A percentile compares a stretch with the other conserved stretches of the same genome.
Evolutionary conservation across 352 stramenopile genomes (phyloP).

Genomic region (Blastocystis sp.): DNA sequence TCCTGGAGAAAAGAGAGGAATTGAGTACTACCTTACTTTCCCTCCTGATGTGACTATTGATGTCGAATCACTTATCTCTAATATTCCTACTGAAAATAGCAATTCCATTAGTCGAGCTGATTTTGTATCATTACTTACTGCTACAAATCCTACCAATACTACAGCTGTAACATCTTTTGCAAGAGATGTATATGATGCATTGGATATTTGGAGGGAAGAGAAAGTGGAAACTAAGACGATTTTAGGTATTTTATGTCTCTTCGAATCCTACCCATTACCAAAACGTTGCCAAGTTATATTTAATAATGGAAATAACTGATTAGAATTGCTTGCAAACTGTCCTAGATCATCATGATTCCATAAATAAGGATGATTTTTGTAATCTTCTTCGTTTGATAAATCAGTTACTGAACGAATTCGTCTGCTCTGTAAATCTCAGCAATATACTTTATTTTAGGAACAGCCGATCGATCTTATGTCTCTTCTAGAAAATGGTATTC

Average conservation of each 20-base stretch:
- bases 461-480: not conserved
- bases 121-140: not conserved
- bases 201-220: not conserved
- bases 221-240: not conserved
- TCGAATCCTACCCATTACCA: not conserved
- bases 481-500: not conserved
- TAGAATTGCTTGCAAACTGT: not conserved
- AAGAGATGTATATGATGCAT: not conserved
- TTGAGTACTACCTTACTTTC: not conserved
- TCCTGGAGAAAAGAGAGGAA: not conserved
- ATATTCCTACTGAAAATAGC: not conserved
- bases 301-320: not conserved
- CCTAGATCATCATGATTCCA: not conserved
- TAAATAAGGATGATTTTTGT: not conserved
- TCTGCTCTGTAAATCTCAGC: not conserved
- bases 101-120: not conserved
- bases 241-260: not conserved
- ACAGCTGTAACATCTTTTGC: not conserved
- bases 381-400: not conserved
- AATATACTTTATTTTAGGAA: not conserved
- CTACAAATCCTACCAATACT: not conserved
- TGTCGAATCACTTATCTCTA: not conserved
- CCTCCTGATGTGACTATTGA: not conserved
- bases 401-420: not conserved
- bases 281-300: not conserved